Evolutionary conservation across 2,329 filamentous ascomycete species (phyloP).

Genomic region (Claviceps arundinis): DNA sequence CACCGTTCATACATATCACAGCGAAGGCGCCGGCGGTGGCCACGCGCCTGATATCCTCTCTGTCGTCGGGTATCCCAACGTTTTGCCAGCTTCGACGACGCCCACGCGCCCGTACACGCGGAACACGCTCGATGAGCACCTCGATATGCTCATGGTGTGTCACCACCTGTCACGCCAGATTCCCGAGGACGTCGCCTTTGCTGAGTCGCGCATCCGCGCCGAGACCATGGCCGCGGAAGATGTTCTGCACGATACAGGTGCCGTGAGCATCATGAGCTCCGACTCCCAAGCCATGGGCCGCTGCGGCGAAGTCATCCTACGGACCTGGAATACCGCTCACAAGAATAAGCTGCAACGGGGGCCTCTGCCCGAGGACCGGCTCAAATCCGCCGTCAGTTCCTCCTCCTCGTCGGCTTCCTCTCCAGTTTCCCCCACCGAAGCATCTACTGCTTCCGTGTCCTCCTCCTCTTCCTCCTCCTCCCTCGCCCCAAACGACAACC

Average conservation of each 20-base stretch:
- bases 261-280: conserved; percentile 94
- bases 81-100: conserved; percentile 83
- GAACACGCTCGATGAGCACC: conserved; percentile 90
- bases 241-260: conserved; percentile 84
- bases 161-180: conserved; percentile 89
- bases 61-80: conserved; percentile 78
- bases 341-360: conserved; percentile 91
- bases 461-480: background rate
- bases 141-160: conserved; percentile 98
- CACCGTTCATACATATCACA: conserved; percentile 94
- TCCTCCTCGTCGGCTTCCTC: conserved; percentile 32
- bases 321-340: conserved; percentile 94
- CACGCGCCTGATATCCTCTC: conserved; percentile 94
- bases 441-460: conserved; percentile 9
- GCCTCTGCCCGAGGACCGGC: conserved; percentile 52
- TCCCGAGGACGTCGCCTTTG: conserved; percentile 89
- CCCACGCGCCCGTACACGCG: conserved; percentile 80
- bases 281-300: conserved; percentile 96
- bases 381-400: conserved; percentile 28
- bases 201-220: conserved; percentile 83
- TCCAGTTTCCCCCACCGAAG: conserved; percentile 34
- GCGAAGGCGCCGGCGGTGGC: conserved; percentile 85
- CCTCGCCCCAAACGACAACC: conserved; percentile 66
- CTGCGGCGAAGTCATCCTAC: conserved; percentile 81
- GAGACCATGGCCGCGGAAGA: conserved; percentile 97